Conservation (phyloP, 345 rosid genomes). For the Kandelia obovata region DNA sequence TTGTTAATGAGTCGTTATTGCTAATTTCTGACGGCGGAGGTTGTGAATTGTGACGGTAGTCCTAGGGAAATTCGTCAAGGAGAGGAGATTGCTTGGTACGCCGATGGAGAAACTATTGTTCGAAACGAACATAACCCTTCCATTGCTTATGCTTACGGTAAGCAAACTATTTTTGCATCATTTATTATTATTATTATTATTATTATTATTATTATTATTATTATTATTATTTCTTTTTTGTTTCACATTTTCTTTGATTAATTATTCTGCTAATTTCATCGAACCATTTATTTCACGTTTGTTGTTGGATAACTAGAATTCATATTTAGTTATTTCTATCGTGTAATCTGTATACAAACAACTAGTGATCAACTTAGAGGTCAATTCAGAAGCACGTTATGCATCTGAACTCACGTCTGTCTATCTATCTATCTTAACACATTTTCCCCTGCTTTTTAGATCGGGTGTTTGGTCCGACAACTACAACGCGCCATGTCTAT, state of each 20-base stretch:
- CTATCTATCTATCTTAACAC: background rate
- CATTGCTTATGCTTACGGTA: slow-evolving; percentile 95
- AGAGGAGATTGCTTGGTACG: slow-evolving; percentile 99
- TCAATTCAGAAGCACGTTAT: background rate
- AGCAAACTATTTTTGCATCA: slow-evolving; percentile 13
- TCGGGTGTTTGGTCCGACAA: slow-evolving; percentile 97
- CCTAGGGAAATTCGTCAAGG: slow-evolving; percentile 96
- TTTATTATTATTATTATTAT: background rate
- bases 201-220: background rate
- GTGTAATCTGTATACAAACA: too few species aligned
- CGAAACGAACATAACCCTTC: slow-evolving; percentile 83
- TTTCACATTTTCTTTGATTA: too few species aligned
- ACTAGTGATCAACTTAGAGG: background rate
- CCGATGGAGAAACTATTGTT: slow-evolving; percentile 93
- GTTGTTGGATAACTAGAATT: too few species aligned
- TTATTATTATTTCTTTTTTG: background rate
- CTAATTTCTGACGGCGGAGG: background rate
- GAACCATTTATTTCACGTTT: too few species aligned
- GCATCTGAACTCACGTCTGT: background rate
- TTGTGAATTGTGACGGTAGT: slow-evolving; percentile 33
- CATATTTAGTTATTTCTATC: too few species aligned
- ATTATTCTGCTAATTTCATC: too few species aligned
- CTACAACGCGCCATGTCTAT: slow-evolving; percentile 98
- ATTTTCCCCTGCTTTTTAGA: slow-evolving; percentile 39
- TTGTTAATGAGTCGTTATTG: background rate